Evolutionary conservation across 2,329 filamentous ascomycete genomes (phyloP), one percentile per base, ranked within the genome.

Genomic region (Zymoseptoria crescenta): DNA sequence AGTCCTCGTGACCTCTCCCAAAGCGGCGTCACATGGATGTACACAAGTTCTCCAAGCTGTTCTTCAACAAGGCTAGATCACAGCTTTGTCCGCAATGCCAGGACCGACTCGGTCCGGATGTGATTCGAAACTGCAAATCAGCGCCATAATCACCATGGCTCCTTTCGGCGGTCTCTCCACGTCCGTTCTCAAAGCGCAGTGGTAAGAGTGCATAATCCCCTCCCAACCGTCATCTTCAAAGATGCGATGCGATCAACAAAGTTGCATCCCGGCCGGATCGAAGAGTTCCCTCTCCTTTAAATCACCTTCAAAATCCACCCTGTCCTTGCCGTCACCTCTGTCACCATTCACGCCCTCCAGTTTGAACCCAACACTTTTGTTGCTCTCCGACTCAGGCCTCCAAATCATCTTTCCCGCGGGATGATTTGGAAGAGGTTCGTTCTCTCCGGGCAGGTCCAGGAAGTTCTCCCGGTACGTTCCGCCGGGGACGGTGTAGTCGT

Each of bases 381-480:
- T 50, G 1, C 48, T 49, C 52, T 59, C 55, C 19, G 56, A 28
- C 5, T 64, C 57, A 10, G 68, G 60, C 19, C 66, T 59, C 70
- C 70, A 73, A 8, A 68, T 69, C 68, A 83, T 82, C 29, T 73
- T 75, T 0, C 78, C 74, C 1, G 81, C 81, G 6, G 79, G 73
- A 65, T 86, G 83, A 54, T 82, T 79, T 0, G 77, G 72, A 1
- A 77, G 68, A 2, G 82, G 80, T 45, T 80, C 76, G 8, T 71
- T 76, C 64, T 82, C 77, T 0, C 82, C 83, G 9, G 74, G 69
- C 21, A 74, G 75, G 16, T 76, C 76, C 58, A 83, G 82, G 59
- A 86, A 76, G 68, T 86, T 86, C 71, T 87, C 83, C 8, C 84
- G 75, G 62, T 85, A 83, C 0, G 82, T 85, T 0, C 83, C 83